Conservation (phyloP, 768 basidiomycete species). For the Leccinellum luteum region DNA sequence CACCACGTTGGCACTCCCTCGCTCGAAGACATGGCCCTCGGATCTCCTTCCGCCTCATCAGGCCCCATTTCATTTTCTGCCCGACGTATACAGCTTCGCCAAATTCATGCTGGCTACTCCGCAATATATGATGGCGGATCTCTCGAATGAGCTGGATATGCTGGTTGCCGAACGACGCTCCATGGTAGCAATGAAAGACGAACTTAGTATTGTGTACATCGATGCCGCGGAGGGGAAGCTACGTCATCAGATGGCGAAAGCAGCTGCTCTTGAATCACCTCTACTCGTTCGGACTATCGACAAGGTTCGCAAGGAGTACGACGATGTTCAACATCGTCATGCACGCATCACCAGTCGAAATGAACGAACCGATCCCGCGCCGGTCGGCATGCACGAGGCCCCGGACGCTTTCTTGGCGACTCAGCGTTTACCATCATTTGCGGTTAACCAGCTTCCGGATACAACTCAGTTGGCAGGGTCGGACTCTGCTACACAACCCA, state of each 20-base stretch:
- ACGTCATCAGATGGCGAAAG: constrained; percentile 76
- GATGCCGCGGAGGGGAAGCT: constrained; percentile 76
- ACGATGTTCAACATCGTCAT: constrained; percentile 49
- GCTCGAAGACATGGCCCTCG: constrained; percentile 91
- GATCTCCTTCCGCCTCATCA: constrained; percentile 88
- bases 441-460: constrained; percentile 7
- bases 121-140: constrained; percentile 70
- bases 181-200: constrained; percentile 67
- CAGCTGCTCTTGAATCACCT: constrained; percentile 68
- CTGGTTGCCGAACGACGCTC: constrained; percentile 67
- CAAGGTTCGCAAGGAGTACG: constrained; percentile 55
- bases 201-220: constrained; percentile 75
- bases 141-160: constrained; percentile 70
- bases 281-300: constrained; percentile 63
- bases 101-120: constrained; percentile 98
- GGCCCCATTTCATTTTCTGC: constrained; percentile 94
- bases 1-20: constrained; percentile 91
- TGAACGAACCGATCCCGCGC: constrained; percentile 18
- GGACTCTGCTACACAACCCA: constrained; percentile 4
- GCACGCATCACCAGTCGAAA: constrained; percentile 13
- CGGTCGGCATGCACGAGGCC: constrained; percentile 34
- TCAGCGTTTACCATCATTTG: constrained; percentile 27
- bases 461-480: constrained; percentile 2
- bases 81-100: constrained; percentile 82
- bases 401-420: constrained; percentile 60